Conservation (phyloP, 805 yeast species). For the Kodamaea hsintzibuensis region DNA sequence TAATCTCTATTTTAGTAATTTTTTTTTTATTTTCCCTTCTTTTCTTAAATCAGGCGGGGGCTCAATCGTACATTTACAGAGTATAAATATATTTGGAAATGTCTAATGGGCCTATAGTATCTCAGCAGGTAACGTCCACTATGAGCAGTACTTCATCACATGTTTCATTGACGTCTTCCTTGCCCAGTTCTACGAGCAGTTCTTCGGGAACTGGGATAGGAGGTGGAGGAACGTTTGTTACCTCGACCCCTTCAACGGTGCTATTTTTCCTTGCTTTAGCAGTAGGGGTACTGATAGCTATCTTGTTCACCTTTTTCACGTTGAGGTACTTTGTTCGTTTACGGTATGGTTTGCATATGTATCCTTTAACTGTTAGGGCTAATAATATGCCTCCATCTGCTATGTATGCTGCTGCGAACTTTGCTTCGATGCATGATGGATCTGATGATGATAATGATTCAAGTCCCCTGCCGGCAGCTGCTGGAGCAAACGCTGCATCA, state of each 20-base stretch:
- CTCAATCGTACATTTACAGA: neutral
- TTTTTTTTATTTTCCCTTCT: neutral
- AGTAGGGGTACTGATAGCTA: conserved; percentile 59
- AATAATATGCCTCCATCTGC: conserved; percentile 17
- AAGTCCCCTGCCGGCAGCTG: too few species aligned
- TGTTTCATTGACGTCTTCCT: neutral
- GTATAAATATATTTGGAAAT: conserved; percentile 1
- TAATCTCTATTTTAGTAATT: neutral
- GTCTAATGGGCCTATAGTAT: conserved; percentile 5
- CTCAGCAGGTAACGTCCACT: conserved; percentile 4
- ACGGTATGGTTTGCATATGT: conserved; percentile 52
- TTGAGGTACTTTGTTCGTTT: conserved; percentile 59
- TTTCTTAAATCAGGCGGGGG: neutral
- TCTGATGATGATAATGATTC: neutral
- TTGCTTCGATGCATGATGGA: conserved; percentile 2
- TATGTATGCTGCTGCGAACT: conserved; percentile 10
- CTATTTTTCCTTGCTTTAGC: conserved; percentile 64
- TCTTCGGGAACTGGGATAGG: neutral
- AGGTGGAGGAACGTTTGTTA: conserved; percentile 6
- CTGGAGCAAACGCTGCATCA: neutral
- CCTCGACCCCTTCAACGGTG: conserved; percentile 55
- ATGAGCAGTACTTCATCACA: conserved; percentile 2
- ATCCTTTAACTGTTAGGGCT: conserved; percentile 32
- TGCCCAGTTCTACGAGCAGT: neutral
- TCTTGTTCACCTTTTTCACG: conserved; percentile 59